These are phyloP conservation scores for Besnoitia besnoiti DNA, from an alignment of 169 alveolate genomes.

Conservation along the genomic window DNA sequence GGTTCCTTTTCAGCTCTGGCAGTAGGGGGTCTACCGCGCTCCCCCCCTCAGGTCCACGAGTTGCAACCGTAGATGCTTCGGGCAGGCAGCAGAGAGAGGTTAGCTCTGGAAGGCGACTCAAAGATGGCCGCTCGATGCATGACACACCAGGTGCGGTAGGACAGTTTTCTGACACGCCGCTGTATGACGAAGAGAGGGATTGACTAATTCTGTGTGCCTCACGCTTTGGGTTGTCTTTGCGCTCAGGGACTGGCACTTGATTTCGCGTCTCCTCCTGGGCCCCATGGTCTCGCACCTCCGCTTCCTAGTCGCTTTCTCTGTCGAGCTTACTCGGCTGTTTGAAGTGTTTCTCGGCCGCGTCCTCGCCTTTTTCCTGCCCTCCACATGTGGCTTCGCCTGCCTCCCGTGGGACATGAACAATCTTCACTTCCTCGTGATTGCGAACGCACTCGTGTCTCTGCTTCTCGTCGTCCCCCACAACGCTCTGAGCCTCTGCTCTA, in stretches of 20 bases:
- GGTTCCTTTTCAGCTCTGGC: no score
- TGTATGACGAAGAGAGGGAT: no score
- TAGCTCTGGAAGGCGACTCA: no score
- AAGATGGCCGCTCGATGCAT: no score
- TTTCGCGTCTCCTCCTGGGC: constrained; percentile 14
- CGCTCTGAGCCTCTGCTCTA: background rate
- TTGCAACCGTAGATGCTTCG: no score
- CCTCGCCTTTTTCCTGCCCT: background rate
- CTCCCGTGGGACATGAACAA: constrained; percentile 26
- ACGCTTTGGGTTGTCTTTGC: background rate
- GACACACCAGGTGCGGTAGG: no score
- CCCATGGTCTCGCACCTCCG: constrained; percentile 15
- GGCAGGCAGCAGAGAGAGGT: no score
- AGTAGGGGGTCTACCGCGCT: no score
- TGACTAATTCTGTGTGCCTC: background rate
- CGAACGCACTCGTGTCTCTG: constrained; percentile 8
- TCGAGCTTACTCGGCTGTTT: background rate
- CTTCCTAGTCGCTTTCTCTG: background rate
- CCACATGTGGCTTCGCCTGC: constrained; percentile 10
- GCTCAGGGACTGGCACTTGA: constrained; percentile 26
- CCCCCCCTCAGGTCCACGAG: no score
- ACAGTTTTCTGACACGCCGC: no score
- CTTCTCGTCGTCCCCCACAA: constrained; percentile 13
- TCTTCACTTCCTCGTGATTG: background rate
- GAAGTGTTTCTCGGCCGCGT: background rate